phyloP scores from a whole-genome alignment of 306 rosid species.

The Delonix regia region DNA sequence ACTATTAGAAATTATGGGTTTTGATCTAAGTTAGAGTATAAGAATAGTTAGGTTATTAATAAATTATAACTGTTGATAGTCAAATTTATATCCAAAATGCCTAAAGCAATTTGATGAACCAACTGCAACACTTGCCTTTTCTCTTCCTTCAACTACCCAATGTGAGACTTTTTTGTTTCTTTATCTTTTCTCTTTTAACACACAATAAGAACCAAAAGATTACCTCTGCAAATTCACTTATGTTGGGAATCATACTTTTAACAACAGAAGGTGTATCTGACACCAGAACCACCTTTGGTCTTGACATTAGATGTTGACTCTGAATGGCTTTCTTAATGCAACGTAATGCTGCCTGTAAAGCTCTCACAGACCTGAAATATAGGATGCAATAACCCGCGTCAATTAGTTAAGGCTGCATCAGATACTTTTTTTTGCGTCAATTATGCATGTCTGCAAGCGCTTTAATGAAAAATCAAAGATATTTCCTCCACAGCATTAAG shows the following conservation, averaged over 20 bases:
- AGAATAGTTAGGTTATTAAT: no score
- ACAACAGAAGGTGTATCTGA: slow-evolving; percentile 86
- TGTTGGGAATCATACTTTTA: slow-evolving; percentile 53
- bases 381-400: slow-evolving; percentile 33
- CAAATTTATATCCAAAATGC: no score
- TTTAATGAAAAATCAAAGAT: not conserved
- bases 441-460: not conserved
- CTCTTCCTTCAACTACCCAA: no score
- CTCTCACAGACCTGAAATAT: slow-evolving; percentile 75
- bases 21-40: no score
- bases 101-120: no score
- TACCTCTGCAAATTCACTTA: slow-evolving; percentile 91
- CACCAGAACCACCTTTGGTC: slow-evolving; percentile 77
- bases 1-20: no score
- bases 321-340: slow-evolving; percentile 65
- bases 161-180: no score
- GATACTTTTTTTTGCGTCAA: not conserved
- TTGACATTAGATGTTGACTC: slow-evolving; percentile 45
- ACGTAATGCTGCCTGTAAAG: slow-evolving; percentile 70
- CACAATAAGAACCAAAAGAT: slow-evolving; percentile 28
- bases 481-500: not conserved
- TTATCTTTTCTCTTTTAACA: no score
- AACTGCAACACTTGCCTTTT: no score
- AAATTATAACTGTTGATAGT: no score
- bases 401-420: slow-evolving; percentile 28